These are phyloP conservation scores for Aspergillus fischeri DNA, from an alignment of 2,329 filamentous ascomycete species.

Conservation along the genomic window DNA sequence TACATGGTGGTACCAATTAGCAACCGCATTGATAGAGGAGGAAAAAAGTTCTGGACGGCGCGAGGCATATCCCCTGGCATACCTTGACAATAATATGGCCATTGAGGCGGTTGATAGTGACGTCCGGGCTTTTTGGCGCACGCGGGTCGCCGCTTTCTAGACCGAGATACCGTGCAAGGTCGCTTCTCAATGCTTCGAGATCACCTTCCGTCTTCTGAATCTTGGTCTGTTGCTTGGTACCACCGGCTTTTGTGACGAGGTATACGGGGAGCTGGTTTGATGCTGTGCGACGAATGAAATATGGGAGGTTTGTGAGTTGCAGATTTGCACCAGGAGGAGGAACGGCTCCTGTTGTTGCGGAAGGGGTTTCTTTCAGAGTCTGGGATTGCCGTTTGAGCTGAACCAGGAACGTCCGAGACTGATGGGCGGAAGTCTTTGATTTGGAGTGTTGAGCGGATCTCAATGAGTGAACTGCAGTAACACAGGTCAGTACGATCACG, in stretches of 20 bases:
- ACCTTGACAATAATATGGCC: conserved; percentile 74
- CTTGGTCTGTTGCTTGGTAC: conserved; percentile 68
- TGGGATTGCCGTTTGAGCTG: conserved; percentile 36
- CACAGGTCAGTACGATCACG: conserved; percentile 8
- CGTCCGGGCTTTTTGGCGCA: conserved; percentile 31
- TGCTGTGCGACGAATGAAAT: conserved; percentile 67
- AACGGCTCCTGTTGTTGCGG: conserved; percentile 24
- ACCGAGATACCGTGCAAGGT: conserved; percentile 58
- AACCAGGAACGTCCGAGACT: conserved; percentile 35
- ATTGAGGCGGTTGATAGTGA: conserved; percentile 58
- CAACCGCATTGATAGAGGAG: background rate
- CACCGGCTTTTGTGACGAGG: conserved; percentile 66
- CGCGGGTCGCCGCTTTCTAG: conserved; percentile 47
- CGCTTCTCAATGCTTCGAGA: conserved; percentile 56
- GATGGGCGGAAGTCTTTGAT: conserved; percentile 17
- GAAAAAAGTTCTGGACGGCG: background rate
- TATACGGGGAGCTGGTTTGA: conserved; percentile 75
- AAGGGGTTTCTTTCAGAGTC: conserved; percentile 25
- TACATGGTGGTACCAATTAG: conserved; percentile 17
- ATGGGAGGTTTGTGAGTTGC: conserved; percentile 52
- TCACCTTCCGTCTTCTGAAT: conserved; percentile 80
- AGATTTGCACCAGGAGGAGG: conserved; percentile 25
- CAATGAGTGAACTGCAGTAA: conserved; percentile 16
- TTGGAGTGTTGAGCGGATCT: conserved; percentile 17
- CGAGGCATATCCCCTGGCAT: conserved; percentile 16